Base-by-base conservation (phyloP, 495 filamentous ascomycete genomes). In the Aspergillus egyptiacus region DNA sequence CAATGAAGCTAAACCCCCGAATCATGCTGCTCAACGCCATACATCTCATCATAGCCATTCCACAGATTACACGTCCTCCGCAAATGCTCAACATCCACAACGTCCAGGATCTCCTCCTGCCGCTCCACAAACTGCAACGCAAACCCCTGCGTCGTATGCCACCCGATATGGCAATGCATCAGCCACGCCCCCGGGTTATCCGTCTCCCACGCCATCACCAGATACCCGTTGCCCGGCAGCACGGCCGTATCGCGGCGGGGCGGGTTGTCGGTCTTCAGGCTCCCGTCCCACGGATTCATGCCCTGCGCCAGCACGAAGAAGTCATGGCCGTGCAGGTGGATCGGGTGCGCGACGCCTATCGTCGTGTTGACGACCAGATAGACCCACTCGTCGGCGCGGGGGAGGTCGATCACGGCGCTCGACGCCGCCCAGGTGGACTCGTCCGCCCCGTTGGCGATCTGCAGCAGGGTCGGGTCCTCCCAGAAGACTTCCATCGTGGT, bases 251-350 rank as follows among this genome's bases (percentile, higher is more conserved):
- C 83, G 8, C 83, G 70, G 5, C 82, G 72, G 5, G 77, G 72
- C 3, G 83, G 78, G 20, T 67, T 71, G 55, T 62, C 25, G 0
- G 48, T 49, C 19, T 33, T 30, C 1, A 50, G 6, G 4, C 25
- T 22, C 1, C 54, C 53, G 37, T 46, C 50, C 17, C 51, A 61
- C 0, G 53, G 13, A 14, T 35, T 46, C 11, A 10, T 40, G n/a
- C 85, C 72, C 56, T 91, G 87, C 31, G 48, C 46, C 24, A 61
- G 50, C 65, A 50, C 27, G 17, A 50, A 45, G 66, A 90, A 91
- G 54, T 83, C 77, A 66, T 94, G 88, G 0, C 87, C 86, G 71
- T 93, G 87, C 2, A 95, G 72, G 70, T 94, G 87, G 71, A 91
- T 90, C 0, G 86, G 89, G 61, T 93, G 85, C 24, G 73, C 76